phyloP scores from a whole-genome alignment of 257 asterid species.

The Coffea eugenioides region DNA sequence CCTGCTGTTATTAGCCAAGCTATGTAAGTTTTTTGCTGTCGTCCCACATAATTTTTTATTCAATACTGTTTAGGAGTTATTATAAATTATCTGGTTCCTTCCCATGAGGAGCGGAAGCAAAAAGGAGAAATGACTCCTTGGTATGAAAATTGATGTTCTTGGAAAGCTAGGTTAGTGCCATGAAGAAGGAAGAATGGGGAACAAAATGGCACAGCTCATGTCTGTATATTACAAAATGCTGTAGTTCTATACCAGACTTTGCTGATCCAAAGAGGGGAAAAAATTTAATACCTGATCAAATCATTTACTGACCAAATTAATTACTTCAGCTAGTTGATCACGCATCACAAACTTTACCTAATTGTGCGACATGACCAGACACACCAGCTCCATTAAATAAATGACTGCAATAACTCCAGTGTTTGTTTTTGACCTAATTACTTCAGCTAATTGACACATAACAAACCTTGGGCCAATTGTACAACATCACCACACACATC shows the following conservation, averaged over 20 bases:
- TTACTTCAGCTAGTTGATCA: not conserved
- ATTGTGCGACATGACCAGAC: not conserved
- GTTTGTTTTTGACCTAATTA: not conserved
- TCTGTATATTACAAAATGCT: not conserved
- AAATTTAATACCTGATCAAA: too few species aligned
- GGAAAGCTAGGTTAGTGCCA: not conserved
- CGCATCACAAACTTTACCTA: not conserved
- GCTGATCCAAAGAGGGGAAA: not conserved
- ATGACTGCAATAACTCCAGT: not conserved
- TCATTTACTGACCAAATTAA: not conserved
- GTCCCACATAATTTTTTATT: too few species aligned
- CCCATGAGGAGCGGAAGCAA: not conserved
- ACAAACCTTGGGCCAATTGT: not conserved
- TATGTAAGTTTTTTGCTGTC: too few species aligned
- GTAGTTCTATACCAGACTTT: not conserved
- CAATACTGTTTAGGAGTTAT: not conserved
- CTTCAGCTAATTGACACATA: not conserved
- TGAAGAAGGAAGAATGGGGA: not conserved
- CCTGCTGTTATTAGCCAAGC: not conserved
- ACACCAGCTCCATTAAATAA: not conserved
- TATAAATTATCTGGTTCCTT: not conserved
- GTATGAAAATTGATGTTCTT: not conserved
- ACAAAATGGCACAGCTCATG: too few species aligned
- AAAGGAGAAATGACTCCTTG: not conserved
- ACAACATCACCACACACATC: not conserved